Evolutionary conservation across 106 monocot species (phyloP).

Genomic region (Acorus calamus): DNA sequence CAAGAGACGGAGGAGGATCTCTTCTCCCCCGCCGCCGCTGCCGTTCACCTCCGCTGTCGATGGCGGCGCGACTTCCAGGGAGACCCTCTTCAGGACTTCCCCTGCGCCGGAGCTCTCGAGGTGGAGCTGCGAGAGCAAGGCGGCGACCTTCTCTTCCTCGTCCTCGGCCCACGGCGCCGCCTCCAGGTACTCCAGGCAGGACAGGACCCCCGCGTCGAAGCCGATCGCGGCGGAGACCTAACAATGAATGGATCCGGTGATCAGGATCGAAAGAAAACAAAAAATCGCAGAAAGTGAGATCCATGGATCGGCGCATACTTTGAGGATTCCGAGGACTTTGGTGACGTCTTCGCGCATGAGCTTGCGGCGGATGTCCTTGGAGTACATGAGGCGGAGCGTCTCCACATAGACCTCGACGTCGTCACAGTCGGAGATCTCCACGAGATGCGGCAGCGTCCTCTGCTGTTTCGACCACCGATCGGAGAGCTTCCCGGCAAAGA

Average conservation of each 20-base stretch:
- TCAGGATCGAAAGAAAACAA: background rate
- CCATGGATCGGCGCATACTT: constrained; percentile 13
- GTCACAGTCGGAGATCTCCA: constrained; percentile 97
- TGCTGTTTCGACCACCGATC: constrained; percentile 86
- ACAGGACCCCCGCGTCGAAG: constrained; percentile 71
- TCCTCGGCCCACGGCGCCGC: constrained; percentile 97
- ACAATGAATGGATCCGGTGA: background rate
- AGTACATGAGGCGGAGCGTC: constrained; percentile 95
- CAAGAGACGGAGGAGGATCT: constrained; percentile 67
- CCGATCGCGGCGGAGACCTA: constrained; percentile 69
- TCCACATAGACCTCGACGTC: constrained; percentile 87
- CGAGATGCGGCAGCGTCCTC: constrained; percentile 58
- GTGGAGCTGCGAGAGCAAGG: constrained; percentile 62
- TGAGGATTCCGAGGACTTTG: constrained; percentile 76
- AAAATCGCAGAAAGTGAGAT: no score
- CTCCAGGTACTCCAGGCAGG: constrained; percentile 89
- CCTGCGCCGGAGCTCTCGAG: constrained; percentile 65
- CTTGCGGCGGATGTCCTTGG: constrained; percentile 59
- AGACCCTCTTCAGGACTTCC: constrained; percentile 86
- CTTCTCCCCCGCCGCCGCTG: constrained; percentile 27
- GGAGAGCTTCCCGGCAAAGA: constrained; percentile 77
- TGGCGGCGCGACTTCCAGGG: constrained; percentile 32
- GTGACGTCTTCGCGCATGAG: constrained; percentile 70
- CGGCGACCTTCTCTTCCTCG: constrained; percentile 93
- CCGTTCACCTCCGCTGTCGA: constrained; percentile 14